These are phyloP conservation scores for Astraeus odoratus DNA, from an alignment of 768 basidiomycete genomes.

Conservation along the genomic window DNA sequence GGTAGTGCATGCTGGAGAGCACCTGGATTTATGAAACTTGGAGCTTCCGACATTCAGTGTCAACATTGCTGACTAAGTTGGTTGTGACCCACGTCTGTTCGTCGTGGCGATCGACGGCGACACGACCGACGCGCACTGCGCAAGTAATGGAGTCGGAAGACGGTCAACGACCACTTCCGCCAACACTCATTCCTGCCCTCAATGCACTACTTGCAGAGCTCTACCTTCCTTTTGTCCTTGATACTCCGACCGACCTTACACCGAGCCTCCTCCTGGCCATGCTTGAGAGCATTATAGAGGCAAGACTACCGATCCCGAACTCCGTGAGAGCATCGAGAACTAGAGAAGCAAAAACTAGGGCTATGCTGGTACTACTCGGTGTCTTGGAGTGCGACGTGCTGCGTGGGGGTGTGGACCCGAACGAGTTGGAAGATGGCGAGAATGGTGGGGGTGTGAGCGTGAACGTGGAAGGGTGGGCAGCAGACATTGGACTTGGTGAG, in stretches of 20 bases:
- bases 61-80: neutral
- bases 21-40: too few relatives aligned
- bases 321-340: constrained; percentile 32
- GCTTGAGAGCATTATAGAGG: constrained; percentile 52
- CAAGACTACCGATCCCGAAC: constrained; percentile 42
- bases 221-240: constrained; percentile 38
- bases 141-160: neutral
- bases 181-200: constrained; percentile 23
- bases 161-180: constrained; percentile 8
- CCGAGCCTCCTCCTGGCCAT: constrained; percentile 67
- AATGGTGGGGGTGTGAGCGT: constrained; percentile 14
- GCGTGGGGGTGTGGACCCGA: constrained; percentile 49
- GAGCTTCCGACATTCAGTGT: too few relatives aligned
- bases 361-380: constrained; percentile 71
- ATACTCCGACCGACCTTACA: constrained; percentile 55
- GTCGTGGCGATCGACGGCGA: too few relatives aligned
- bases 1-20: too few relatives aligned
- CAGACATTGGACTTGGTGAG: constrained; percentile 56
- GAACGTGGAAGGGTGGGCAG: constrained; percentile 26
- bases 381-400: constrained; percentile 64
- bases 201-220: constrained; percentile 42
- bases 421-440: constrained; percentile 31
- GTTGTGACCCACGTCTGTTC: neutral
- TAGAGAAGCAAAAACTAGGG: constrained; percentile 42
- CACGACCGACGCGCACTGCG: too few relatives aligned